These are phyloP conservation scores for Puccinia polysora DNA, from an alignment of 1,284 basidiomycete species.

Conservation along the genomic window DNA sequence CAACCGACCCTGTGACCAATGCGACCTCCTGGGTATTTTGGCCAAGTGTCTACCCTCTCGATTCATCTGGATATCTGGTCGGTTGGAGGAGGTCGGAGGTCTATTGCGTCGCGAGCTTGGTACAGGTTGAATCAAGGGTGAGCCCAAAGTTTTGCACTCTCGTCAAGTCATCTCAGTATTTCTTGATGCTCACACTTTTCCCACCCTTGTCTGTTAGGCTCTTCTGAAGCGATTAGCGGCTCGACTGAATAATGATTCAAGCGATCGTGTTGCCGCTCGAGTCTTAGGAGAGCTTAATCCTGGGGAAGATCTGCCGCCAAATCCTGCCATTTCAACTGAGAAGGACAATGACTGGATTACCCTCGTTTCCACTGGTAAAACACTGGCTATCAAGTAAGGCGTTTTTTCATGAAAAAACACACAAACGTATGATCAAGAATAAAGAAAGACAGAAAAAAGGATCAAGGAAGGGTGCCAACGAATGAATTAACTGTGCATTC, in stretches of 20 bases:
- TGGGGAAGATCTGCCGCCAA: background rate
- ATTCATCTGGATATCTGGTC: conserved; percentile 34
- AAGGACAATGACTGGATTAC: conserved; percentile 4
- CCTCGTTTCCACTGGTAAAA: background rate
- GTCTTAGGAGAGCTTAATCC: conserved; percentile 8
- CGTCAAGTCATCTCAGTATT: background rate
- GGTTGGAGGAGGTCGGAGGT: background rate
- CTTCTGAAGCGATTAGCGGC: too few relatives aligned
- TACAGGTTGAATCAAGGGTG: background rate
- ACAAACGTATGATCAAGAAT: too few relatives aligned
- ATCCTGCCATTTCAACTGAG: background rate
- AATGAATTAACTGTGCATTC: background rate
- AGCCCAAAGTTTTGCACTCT: background rate
- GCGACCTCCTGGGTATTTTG: conserved; percentile 17
- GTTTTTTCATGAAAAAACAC: background rate
- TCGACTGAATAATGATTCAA: background rate
- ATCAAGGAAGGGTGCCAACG: too few relatives aligned
- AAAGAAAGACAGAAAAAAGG: too few relatives aligned
- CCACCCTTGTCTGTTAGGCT: too few relatives aligned
- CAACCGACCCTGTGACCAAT: too few relatives aligned
- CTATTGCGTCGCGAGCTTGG: conserved; percentile 16
- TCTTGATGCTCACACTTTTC: too few relatives aligned
- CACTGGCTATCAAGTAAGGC: background rate
- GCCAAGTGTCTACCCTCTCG: conserved; percentile 22
- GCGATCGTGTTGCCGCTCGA: background rate